A percentile compares a stretch with the other conserved stretches of the same genome.
phyloP scores from a whole-genome alignment of 2,329 filamentous ascomycete genomes.

The Epichloe elymi region DNA sequence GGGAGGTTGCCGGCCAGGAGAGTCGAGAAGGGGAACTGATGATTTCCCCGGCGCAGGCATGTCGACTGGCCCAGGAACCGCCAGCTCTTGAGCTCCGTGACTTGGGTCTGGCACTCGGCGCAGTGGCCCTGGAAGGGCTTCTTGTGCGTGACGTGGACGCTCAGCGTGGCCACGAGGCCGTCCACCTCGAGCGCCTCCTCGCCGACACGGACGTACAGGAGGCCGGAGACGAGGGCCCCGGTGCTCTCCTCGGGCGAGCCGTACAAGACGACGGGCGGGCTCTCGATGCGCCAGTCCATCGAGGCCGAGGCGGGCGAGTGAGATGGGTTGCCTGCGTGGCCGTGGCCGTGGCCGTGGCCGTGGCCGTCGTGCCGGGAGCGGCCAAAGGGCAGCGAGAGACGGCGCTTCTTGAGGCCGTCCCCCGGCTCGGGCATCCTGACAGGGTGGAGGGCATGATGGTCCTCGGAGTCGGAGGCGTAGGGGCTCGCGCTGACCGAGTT shows the following conservation, averaged over 20 bases:
- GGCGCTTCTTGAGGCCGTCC: conserved; percentile 28
- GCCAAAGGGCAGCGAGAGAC: conserved; percentile 27
- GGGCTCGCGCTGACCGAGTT: conserved; percentile 19
- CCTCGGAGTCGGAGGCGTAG: conserved; percentile 23
- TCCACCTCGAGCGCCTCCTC: conserved; percentile 56
- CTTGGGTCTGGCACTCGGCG: conserved; percentile 57
- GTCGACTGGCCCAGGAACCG: conserved; percentile 52
- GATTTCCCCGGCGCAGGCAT: conserved; percentile 39
- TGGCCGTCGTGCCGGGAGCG: conserved; percentile 6
- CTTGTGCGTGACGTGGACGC: conserved; percentile 61
- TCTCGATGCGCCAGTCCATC: conserved; percentile 58
- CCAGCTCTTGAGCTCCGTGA: conserved; percentile 67
- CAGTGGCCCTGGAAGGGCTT: conserved; percentile 73
- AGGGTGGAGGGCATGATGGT: conserved; percentile 11
- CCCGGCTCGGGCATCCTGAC: conserved; percentile 26
- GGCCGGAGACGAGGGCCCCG: conserved; percentile 75
- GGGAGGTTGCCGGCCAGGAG: conserved; percentile 78
- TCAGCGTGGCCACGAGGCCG: conserved; percentile 58
- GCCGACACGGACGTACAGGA: conserved; percentile 60
- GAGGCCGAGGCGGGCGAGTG: conserved; percentile 20
- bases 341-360: conserved; percentile 9
- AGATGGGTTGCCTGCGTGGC: conserved; percentile 18
- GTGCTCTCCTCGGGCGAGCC: conserved; percentile 62
- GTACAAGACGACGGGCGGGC: conserved; percentile 74
- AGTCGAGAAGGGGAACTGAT: conserved; percentile 81